phyloP scores from a whole-genome alignment of 495 filamentous ascomycete genomes.

The Pyrenula massariospora region DNA sequence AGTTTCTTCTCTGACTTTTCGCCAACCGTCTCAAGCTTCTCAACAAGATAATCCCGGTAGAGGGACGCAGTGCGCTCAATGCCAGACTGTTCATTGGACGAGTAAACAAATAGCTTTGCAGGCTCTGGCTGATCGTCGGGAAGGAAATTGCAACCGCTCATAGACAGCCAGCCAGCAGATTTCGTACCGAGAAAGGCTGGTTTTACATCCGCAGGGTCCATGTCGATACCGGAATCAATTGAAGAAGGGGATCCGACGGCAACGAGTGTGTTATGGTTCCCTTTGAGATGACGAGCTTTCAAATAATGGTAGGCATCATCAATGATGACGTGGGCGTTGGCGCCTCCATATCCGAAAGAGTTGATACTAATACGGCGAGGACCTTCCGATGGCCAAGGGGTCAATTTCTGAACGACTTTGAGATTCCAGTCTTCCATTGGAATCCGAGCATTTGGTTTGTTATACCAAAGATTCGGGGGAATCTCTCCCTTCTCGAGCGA shows the following conservation, averaged over 20 bases:
- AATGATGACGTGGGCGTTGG: slow-evolving; percentile 14
- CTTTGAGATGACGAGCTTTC: slow-evolving; percentile 2
- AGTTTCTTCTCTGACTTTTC: background rate
- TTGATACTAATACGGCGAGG: slow-evolving; percentile 15
- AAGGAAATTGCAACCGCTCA: background rate
- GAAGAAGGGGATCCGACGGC: background rate
- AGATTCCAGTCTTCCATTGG: slow-evolving; percentile 4
- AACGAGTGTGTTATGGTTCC: slow-evolving; percentile 8
- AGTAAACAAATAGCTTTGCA: slow-evolving; percentile 6
- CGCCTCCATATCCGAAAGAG: slow-evolving; percentile 20
- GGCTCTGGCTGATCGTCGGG: background rate
- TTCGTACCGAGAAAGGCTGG: background rate
- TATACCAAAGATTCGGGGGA: slow-evolving; percentile 15
- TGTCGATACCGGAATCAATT: background rate
- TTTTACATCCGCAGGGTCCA: background rate
- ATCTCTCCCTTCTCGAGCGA: slow-evolving; percentile 28
- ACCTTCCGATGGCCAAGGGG: slow-evolving; percentile 14
- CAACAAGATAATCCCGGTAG: background rate
- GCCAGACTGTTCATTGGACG: slow-evolving; percentile 8
- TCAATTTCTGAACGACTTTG: slow-evolving; percentile 1
- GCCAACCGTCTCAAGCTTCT: slow-evolving; percentile 1
- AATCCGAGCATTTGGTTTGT: slow-evolving; percentile 13
- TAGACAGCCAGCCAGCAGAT: background rate
- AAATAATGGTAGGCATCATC: slow-evolving; percentile 18
- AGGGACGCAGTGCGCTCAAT: slow-evolving; percentile 1